Evolutionary conservation across 2,329 filamentous ascomycete species (phyloP).

Genomic region (Malbranchea zuffiana): DNA sequence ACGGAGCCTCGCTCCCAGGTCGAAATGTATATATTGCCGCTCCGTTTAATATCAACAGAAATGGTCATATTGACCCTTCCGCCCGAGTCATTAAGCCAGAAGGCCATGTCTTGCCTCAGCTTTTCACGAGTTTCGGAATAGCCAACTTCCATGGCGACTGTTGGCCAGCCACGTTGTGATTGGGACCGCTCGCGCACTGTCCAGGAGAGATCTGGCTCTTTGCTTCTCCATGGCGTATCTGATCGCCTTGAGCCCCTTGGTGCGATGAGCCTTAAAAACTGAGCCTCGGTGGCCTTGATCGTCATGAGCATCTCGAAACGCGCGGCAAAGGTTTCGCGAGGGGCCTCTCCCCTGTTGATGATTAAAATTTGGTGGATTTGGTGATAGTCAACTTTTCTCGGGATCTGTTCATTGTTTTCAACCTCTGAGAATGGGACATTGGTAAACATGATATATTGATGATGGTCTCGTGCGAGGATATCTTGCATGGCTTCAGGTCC

Average conservation of each 20-base stretch:
- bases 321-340: background rate
- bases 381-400: background rate
- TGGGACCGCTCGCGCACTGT: no score
- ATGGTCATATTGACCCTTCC: background rate
- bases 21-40: slow-evolving; percentile 7
- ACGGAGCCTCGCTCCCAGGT: slow-evolving; percentile 4
- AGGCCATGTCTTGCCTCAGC: slow-evolving; percentile 6
- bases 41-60: slow-evolving; percentile 10
- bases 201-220: background rate
- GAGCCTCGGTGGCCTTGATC: background rate
- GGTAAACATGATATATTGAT: background rate
- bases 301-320: background rate
- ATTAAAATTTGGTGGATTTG: background rate
- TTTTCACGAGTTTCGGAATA: slow-evolving; percentile 4
- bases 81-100: slow-evolving; percentile 6
- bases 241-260: background rate
- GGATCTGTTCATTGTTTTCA: background rate
- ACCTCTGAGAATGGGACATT: background rate
- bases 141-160: slow-evolving; percentile 7
- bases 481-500: background rate
- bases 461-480: background rate
- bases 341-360: background rate
- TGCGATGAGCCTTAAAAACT: background rate
- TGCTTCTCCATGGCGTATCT: background rate
- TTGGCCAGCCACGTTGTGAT: slow-evolving; percentile 6